phyloP scores from a whole-genome alignment of 1,284 basidiomycete genomes.

The Chondrostereum purpureum region DNA sequence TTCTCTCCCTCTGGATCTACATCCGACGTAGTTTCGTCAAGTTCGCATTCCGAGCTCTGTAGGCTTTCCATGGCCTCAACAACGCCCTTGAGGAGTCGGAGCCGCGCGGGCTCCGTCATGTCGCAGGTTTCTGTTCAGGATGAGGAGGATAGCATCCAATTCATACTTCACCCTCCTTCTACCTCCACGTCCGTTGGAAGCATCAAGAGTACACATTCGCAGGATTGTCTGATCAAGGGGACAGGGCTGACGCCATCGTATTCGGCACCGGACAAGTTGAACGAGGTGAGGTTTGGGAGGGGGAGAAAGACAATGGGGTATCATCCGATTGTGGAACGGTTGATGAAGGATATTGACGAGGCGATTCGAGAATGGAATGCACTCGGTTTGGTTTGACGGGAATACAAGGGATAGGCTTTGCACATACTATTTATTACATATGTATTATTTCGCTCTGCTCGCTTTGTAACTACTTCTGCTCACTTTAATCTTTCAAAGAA shows the following conservation, averaged over 20 bases:
- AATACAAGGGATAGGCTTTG: too few relatives aligned
- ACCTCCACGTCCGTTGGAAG: too few relatives aligned
- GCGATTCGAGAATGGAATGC: not conserved
- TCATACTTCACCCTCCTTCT: not conserved
- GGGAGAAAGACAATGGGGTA: not conserved
- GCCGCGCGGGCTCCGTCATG: not conserved
- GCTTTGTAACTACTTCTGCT: too few relatives aligned
- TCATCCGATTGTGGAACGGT: not conserved
- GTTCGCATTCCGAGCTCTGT: not conserved
- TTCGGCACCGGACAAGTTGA: not conserved
- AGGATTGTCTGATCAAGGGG: too few relatives aligned
- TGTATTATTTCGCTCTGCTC: too few relatives aligned
- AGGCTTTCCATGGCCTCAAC: not conserved
- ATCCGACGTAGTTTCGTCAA: not conserved
- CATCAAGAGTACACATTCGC: too few relatives aligned
- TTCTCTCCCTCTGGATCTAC: too few relatives aligned
- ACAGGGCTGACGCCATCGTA: not conserved
- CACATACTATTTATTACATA: too few relatives aligned
- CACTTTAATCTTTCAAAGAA: too few relatives aligned
- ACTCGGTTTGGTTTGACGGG: too few relatives aligned
- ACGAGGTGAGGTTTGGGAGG: not conserved
- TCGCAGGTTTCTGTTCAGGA: too few relatives aligned
- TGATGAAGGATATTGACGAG: slow-evolving; percentile 1
- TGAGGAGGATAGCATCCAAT: too few relatives aligned
- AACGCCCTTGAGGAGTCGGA: not conserved